Conservation (phyloP, 768 basidiomycete species). For the Psilocybe tampanensis region DNA sequence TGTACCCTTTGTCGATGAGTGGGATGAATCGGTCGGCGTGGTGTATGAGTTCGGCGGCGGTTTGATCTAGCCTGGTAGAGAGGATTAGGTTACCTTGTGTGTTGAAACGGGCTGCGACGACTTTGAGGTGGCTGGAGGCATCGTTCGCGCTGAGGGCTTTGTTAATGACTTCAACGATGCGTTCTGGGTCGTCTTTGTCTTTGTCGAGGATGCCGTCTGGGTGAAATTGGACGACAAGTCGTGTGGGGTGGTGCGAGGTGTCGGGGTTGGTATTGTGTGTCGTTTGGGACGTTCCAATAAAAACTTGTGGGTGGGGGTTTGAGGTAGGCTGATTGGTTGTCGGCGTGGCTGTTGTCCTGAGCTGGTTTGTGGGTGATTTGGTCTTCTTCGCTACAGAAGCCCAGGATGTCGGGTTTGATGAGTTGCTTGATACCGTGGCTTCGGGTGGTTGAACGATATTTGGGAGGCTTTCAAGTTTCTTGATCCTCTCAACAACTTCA, state of each 20-base stretch:
- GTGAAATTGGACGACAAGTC: constrained; percentile 13
- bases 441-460: background rate
- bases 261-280: background rate
- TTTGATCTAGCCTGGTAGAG: constrained; percentile 19
- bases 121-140: constrained; percentile 11
- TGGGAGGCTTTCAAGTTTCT: background rate
- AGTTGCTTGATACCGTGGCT: background rate
- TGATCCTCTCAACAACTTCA: background rate
- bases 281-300: background rate
- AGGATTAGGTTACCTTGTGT: constrained; percentile 18
- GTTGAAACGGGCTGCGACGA: constrained; percentile 19
- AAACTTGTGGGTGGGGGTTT: background rate
- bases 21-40: constrained; percentile 9
- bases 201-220: constrained; percentile 4
- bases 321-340: background rate
- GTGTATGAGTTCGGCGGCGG: constrained; percentile 14
- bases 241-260: constrained; percentile 14
- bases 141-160: background rate
- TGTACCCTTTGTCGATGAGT: constrained; percentile 2
- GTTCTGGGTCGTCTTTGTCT: background rate
- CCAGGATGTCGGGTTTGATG: background rate
- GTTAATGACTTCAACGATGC: constrained; percentile 15
- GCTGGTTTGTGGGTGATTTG: background rate
- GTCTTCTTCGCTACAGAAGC: background rate
- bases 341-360: background rate